These are phyloP conservation scores for Paracoccidioides brasiliensis DNA, from an alignment of 2,329 filamentous ascomycete species.

Conservation along the genomic window DNA sequence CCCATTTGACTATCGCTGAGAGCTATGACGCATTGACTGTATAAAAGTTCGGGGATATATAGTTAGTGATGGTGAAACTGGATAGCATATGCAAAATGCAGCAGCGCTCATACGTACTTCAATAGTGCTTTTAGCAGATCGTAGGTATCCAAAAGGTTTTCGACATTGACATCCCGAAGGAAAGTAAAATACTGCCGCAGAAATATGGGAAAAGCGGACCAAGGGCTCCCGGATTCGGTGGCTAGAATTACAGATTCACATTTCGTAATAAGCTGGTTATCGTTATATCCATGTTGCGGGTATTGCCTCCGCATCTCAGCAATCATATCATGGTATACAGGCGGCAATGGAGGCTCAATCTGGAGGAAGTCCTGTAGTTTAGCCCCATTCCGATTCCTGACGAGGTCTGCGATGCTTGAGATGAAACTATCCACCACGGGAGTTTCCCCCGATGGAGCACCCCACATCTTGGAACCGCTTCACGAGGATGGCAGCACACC, in stretches of 20 bases:
- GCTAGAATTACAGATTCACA: slow-evolving; percentile 51
- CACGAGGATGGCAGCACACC: not conserved
- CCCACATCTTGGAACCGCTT: slow-evolving; percentile 7
- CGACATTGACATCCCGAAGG: slow-evolving; percentile 65
- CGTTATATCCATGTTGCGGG: slow-evolving; percentile 29
- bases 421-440: slow-evolving; percentile 58
- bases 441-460: slow-evolving; percentile 31
- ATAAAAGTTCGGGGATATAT: not conserved
- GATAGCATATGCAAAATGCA: not conserved
- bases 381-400: slow-evolving; percentile 50
- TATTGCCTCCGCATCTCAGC: slow-evolving; percentile 52
- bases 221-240: slow-evolving; percentile 52
- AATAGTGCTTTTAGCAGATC: slow-evolving; percentile 59
- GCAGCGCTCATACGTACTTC: slow-evolving; percentile 45
- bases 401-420: slow-evolving; percentile 46
- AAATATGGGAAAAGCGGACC: slow-evolving; percentile 67
- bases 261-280: slow-evolving; percentile 41
- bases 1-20: slow-evolving; percentile 69
- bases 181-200: slow-evolving; percentile 71
- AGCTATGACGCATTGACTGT: slow-evolving; percentile 68
- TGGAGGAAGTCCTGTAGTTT: slow-evolving; percentile 57
- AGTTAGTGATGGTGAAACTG: slow-evolving; percentile 2
- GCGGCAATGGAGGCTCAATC: slow-evolving; percentile 57
- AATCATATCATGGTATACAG: slow-evolving; percentile 55
- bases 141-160: slow-evolving; percentile 63